Percentiles rank a stretch among this genome's conserved stretches.
These are phyloP conservation scores for Trichoderma polysporum DNA, from an alignment of 2,329 filamentous ascomycete genomes.

Conservation along the genomic window DNA sequence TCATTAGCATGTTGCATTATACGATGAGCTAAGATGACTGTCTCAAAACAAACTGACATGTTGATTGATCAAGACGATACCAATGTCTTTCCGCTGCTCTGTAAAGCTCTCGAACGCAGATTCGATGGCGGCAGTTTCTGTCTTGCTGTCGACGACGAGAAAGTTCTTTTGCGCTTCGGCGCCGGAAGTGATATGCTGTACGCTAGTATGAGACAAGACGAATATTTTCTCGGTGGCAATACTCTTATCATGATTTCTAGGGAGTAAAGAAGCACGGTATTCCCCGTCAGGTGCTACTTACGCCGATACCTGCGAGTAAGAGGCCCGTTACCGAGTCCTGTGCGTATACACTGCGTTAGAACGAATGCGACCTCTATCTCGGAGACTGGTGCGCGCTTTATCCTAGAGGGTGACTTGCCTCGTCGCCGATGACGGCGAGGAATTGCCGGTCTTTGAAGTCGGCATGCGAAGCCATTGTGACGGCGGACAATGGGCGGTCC, in stretches of 20 bases:
- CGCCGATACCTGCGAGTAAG: conserved; percentile 91
- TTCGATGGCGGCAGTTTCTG: conserved; percentile 84
- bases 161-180: conserved; percentile 96
- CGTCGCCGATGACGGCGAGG: conserved; percentile 95
- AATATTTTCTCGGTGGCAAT: background rate
- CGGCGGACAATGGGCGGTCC: background rate
- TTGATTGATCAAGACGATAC: conserved; percentile 95
- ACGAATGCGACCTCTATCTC: background rate
- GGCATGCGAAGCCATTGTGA: conserved; percentile 51
- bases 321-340: conserved; percentile 96
- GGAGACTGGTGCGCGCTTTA: background rate
- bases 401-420: conserved; percentile 55
- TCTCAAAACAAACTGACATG: conserved; percentile 62
- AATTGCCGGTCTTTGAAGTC: conserved; percentile 87
- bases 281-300: conserved; percentile 42
- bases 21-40: too few species aligned
- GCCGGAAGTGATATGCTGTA: conserved; percentile 82
- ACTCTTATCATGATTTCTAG: background rate
- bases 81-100: conserved; percentile 86
- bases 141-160: conserved; percentile 92
- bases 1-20: conserved; percentile 25
- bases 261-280: background rate
- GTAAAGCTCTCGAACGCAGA: conserved; percentile 88
- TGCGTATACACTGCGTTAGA: conserved; percentile 28
- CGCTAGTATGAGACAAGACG: background rate